phyloP scores from a whole-genome alignment of 495 filamentous ascomycete genomes.

The Penicillium maclennaniae region DNA sequence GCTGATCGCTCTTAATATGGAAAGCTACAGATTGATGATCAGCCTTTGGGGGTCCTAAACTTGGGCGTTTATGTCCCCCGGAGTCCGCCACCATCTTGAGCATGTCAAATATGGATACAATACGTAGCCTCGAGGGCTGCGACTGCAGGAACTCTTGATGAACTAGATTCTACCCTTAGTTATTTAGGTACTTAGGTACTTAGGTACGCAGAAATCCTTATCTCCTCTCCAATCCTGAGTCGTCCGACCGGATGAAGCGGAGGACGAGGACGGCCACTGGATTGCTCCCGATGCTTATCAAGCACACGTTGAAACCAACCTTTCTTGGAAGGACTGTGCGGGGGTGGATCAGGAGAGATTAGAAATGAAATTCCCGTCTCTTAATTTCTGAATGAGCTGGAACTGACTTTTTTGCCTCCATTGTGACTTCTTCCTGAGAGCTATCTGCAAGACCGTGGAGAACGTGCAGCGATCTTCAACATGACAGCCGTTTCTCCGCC shows the following conservation, averaged over 20 bases:
- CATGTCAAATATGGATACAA: too few relatives aligned
- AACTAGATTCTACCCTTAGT: too few relatives aligned
- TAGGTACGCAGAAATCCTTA: background rate
- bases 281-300: slow-evolving; percentile 9
- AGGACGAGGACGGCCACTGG: background rate
- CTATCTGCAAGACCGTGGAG: slow-evolving; percentile 22
- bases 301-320: slow-evolving; percentile 2
- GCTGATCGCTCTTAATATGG: too few relatives aligned
- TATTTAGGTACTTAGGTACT: too few relatives aligned
- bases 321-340: background rate
- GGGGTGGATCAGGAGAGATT: slow-evolving; percentile 5
- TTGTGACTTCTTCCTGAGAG: background rate
- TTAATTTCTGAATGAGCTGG: background rate
- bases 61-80: too few relatives aligned
- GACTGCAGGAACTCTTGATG: background rate
- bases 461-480: slow-evolving; percentile 11
- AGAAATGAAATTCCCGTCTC: slow-evolving; percentile 6
- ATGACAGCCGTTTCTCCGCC: slow-evolving; percentile 33
- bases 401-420: background rate
- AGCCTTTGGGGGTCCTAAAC: too few relatives aligned
- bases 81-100: too few relatives aligned
- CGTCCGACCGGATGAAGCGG: background rate
- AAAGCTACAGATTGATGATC: too few relatives aligned
- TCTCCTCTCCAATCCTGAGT: background rate
- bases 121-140: too few relatives aligned